Base-by-base conservation (phyloP, 1,284 basidiomycete species). In the Ustilago nuda region DNA sequence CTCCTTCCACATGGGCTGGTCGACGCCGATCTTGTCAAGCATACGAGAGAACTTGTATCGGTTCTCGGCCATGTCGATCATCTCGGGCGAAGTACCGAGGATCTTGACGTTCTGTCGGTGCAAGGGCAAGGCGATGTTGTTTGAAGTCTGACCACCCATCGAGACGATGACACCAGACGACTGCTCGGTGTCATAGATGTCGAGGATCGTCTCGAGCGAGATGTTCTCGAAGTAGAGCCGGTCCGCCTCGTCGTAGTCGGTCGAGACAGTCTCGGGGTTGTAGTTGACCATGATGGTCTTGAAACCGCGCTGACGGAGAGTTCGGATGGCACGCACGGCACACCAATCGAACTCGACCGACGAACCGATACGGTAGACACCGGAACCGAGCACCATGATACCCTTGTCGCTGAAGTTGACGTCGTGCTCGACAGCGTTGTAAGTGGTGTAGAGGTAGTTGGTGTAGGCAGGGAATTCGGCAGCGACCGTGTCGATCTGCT, bases 331-430 rank as follows among this genome's bases (percentile, higher is more conserved):
- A 58, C 95, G 92, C 57, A 99, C 97, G 19, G 96, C 96, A 87
- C 96, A 99, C 97, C 96, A 99, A 87, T 99, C 96, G 87, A 99
- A 99, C 87, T 99, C 97, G 87, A 99, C 97, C 2, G 95, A 98
- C 1, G 95, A 98, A 39, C 97, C 96, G 82, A 99, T 99, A 66
- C 97, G 92, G 88, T 99, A 99, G 17, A 98, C 96, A 81, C 96
- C 96, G 32, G 97, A 98, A 33, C 96, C 97, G 37, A 98, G 90
- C 13, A 98, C 96, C 91, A 99, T 97, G 72, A 98, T 92, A 81
- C 96, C 96, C 72, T 93, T 90, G 84, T 99, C 97, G 63, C 91
- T 87, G 87, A 98, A 98, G 12, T 88, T 87, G 81, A 99, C 88
- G 83, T 98, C 96, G 87, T 98, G 93, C 86, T 95, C 93, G 74